Conservation (phyloP, 1,284 basidiomycete genomes). For the Ceratorhiza oryzae-sativae region DNA sequence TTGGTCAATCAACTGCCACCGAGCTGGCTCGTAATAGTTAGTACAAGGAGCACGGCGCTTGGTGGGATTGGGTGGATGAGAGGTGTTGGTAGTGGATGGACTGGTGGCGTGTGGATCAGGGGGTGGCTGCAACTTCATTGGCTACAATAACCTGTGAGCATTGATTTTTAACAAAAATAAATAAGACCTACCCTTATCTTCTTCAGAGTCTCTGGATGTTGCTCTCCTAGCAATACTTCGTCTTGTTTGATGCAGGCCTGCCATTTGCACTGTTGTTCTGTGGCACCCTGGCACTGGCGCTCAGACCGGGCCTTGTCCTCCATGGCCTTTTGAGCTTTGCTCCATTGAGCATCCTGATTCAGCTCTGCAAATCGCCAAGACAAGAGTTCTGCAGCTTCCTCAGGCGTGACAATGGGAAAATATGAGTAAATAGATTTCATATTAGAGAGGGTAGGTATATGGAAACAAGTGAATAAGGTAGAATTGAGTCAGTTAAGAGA, state of each 20-base stretch:
- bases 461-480: neutral
- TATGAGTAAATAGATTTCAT: slow-evolving; percentile 3
- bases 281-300: neutral
- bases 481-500: neutral
- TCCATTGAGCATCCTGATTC: neutral
- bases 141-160: neutral
- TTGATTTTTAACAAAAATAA: neutral
- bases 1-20: neutral
- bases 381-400: neutral
- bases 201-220: neutral
- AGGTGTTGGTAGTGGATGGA: slow-evolving; percentile 5
- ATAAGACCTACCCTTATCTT: neutral
- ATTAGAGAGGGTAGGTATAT: neutral
- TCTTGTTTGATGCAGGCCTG: neutral
- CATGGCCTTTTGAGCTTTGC: neutral
- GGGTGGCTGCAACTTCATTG: neutral
- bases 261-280: neutral
- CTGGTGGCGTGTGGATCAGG: neutral
- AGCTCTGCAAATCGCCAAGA: neutral
- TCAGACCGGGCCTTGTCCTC: neutral
- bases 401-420: neutral
- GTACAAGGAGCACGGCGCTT: slow-evolving; percentile 2
- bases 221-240: neutral
- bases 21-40: neutral
- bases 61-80: slow-evolving; percentile 1